Evolutionary conservation across 345 rosid genomes (phyloP).

Genomic region (Ceriops tagal): DNA sequence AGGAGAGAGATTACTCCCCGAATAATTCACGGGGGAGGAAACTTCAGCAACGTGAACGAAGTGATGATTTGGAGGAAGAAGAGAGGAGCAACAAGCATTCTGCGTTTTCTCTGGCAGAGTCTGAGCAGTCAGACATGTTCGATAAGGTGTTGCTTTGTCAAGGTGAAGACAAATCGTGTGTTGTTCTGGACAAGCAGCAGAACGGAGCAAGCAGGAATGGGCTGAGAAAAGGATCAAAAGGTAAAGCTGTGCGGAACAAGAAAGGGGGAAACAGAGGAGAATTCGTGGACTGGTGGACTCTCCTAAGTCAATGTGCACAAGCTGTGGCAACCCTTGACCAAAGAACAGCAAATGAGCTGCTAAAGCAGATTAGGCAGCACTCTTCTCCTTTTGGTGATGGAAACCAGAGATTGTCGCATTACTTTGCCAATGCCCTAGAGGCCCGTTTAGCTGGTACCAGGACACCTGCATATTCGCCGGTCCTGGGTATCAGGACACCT

Average conservation of each 20-base stretch:
- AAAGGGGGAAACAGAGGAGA: conserved; percentile 30
- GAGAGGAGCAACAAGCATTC: conserved; percentile 48
- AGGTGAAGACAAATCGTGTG: conserved; percentile 15
- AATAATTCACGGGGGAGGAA: conserved; percentile 32
- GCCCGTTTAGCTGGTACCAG: conserved; percentile 49
- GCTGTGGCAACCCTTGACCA: conserved; percentile 57
- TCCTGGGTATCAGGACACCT: conserved; percentile 28
- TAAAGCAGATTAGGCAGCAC: conserved; percentile 60
- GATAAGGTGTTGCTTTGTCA: conserved; percentile 41
- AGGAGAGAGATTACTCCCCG: conserved; percentile 13
- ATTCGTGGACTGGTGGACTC: conserved; percentile 46
- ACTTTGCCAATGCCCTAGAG: conserved; percentile 62
- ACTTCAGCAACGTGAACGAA: conserved; percentile 30
- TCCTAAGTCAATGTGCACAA: conserved; percentile 65
- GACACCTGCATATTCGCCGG: conserved; percentile 27
- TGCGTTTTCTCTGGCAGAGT: conserved; percentile 40
- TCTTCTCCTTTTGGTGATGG: conserved; percentile 58
- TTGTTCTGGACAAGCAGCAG: background rate
- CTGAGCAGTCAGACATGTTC: conserved; percentile 43
- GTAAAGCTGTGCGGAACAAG: conserved; percentile 18
- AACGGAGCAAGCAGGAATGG: conserved; percentile 9
- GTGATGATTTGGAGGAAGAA: conserved; percentile 26
- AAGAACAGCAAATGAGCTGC: conserved; percentile 47
- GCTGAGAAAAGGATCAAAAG: conserved; percentile 24
- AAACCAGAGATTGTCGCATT: conserved; percentile 58